Evolutionary conservation across 2,329 filamentous ascomycete species (phyloP).

Genomic region (Sphaerostilbella broomeana): DNA sequence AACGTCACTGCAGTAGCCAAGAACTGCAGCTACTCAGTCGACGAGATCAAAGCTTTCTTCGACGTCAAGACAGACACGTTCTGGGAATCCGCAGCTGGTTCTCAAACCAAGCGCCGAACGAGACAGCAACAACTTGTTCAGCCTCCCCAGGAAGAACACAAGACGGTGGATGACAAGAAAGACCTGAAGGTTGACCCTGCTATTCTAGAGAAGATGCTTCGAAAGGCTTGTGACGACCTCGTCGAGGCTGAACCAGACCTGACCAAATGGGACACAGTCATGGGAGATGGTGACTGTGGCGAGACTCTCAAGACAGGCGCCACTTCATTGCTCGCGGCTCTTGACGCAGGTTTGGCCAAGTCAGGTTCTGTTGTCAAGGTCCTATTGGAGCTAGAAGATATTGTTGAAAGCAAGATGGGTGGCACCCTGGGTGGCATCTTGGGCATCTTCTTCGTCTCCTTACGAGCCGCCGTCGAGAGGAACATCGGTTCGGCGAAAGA

Average conservation of each 20-base stretch:
- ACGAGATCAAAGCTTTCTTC: slow-evolving; percentile 56
- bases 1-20: slow-evolving; percentile 46
- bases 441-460: slow-evolving; percentile 48
- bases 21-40: slow-evolving; percentile 39
- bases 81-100: slow-evolving; percentile 47
- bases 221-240: slow-evolving; percentile 44
- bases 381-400: slow-evolving; percentile 44
- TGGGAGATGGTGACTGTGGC: slow-evolving; percentile 62
- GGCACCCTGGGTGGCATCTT: slow-evolving; percentile 46
- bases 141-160: slow-evolving; percentile 28
- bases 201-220: slow-evolving; percentile 49
- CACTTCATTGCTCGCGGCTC: slow-evolving; percentile 39
- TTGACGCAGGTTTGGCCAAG: slow-evolving; percentile 34
- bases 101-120: slow-evolving; percentile 31
- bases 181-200: slow-evolving; percentile 46
- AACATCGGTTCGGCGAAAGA: slow-evolving; percentile 28
- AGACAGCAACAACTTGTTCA: slow-evolving; percentile 39
- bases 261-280: slow-evolving; percentile 55
- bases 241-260: slow-evolving; percentile 55
- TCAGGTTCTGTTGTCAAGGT: slow-evolving; percentile 42
- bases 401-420: slow-evolving; percentile 51
- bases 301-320: slow-evolving; percentile 53
- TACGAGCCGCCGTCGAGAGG: slow-evolving; percentile 36
- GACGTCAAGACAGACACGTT: slow-evolving; percentile 55
- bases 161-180: slow-evolving; percentile 30